Conservation (phyloP, 2,329 filamentous ascomycete species). For the Cytospora piceae region DNA sequence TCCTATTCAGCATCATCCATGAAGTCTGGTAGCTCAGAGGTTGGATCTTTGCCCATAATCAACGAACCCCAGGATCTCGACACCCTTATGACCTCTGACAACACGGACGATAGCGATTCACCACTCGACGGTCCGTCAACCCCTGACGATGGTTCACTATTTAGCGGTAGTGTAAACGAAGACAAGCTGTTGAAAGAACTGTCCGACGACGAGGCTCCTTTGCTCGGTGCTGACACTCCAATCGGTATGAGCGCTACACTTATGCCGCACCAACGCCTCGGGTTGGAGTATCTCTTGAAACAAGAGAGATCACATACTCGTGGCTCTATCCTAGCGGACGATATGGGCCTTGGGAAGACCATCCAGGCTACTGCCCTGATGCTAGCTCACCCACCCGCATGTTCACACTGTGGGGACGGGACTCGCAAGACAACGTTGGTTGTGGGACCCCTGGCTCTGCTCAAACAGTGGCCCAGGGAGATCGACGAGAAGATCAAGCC, state of each 20-base stretch:
- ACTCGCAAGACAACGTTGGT: slow-evolving; percentile 1
- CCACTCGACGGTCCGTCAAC: too few species aligned
- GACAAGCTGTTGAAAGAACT: not conserved
- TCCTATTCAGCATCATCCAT: not conserved
- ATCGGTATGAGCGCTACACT: not conserved
- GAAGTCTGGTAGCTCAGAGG: too few species aligned
- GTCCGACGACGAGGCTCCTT: not conserved
- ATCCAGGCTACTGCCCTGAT: slow-evolving; percentile 2
- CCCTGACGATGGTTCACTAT: not conserved
- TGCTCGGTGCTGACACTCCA: not conserved
- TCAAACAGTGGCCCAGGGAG: slow-evolving; percentile 5
- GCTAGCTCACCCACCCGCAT: not conserved
- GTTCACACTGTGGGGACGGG: not conserved
- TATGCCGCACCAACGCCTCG: slow-evolving; percentile 2
- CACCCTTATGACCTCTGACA: too few species aligned
- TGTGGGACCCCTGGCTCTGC: not conserved
- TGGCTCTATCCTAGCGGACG: not conserved
- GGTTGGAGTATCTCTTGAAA: not conserved
- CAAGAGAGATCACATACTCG: not conserved
- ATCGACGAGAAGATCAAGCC: not conserved
- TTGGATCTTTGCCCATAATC: too few species aligned
- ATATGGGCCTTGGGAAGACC: slow-evolving; percentile 9
- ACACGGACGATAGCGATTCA: too few species aligned
- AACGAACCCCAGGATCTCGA: too few species aligned
- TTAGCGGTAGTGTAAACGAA: not conserved